Evolutionary conservation across 2,329 filamentous ascomycete genomes (phyloP), one percentile per base, ranked within the genome.

Genomic region (Fusarium buxicola): DNA sequence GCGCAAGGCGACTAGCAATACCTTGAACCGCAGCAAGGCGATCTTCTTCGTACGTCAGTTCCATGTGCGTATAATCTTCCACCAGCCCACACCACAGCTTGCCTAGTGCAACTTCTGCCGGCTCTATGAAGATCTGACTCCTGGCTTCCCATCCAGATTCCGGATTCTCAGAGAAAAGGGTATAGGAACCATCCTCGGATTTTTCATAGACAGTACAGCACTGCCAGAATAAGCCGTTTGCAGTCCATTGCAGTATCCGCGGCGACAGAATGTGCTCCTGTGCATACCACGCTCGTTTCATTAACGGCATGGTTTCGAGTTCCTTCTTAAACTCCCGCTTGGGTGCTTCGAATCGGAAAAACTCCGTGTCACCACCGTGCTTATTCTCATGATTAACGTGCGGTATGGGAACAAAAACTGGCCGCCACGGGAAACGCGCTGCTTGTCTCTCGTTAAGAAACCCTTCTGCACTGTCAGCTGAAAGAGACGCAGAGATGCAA

Each of bases 241-340:
- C 21, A 1, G 39, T 27, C 30, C 38, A 52, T 28, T 44, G 49
- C 9, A 52, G 39, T 10, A 30, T 52, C 6, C 40, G 49, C 8
- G 28, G 28, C 8, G 49, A 28, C 1, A 53, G 40, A n/a, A 45
- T 3, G 16, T 21, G 21, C n/a, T 52, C 49, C 15, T 52, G 49
- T 21, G 36, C 18, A 21, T 31, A 91, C 49, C 40, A 52, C 5
- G 36, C 39, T 9, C 40, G 30, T 3, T 13, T 77, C 87, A 30
- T 30, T 35, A n/a, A 10, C 32, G 10, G 13, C 32, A 16, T 35
- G 32, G 8, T 30, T 8, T 35, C 32, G 32, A 35, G n/a, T n/a
- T n/a, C n/a, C n/a, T n/a, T n/a, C n/a, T n/a, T n/a, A n/a, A n/a
- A n/a, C n/a, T n/a, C n/a, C n/a, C n/a, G n/a, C n/a, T n/a, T n/a